These are phyloP conservation scores for Scalesia atractyloides DNA, from an alignment of 129 eudicot genomes.

Conservation along the genomic window DNA sequence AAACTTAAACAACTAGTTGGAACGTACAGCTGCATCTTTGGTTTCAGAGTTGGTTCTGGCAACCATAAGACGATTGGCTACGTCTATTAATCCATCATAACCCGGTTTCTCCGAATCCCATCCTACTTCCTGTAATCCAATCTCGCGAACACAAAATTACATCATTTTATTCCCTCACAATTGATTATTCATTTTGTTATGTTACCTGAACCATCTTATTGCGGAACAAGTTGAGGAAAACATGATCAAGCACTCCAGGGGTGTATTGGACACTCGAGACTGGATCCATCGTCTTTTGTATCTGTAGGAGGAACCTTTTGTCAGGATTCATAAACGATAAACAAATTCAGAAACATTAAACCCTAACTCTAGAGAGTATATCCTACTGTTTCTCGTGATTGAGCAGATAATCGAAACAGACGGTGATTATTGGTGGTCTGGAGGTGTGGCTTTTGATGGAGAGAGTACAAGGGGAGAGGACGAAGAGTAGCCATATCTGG, in stretches of 20 bases:
- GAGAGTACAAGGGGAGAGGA: background rate
- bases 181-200: background rate
- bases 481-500: constrained; percentile 19
- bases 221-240: constrained; percentile 71
- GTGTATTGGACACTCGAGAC: constrained; percentile 42
- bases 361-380: background rate
- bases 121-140: constrained; percentile 68
- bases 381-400: constrained; percentile 29
- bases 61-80: constrained; percentile 76
- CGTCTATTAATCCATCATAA: constrained; percentile 91
- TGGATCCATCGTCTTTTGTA: constrained; percentile 32
- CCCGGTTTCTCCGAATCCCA: constrained; percentile 94
- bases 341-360: background rate
- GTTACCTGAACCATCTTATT: constrained; percentile 78
- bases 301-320: constrained; percentile 7
- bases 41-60: constrained; percentile 76
- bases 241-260: constrained; percentile 59
- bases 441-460: constrained; percentile 10
- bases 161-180: background rate
- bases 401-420: constrained; percentile 28
- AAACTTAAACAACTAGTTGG: background rate
- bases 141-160: background rate
- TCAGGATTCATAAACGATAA: constrained; percentile 2
- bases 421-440: constrained; percentile 10
- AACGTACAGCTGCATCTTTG: constrained; percentile 71